Evolutionary conservation across 768 basidiomycete genomes (phyloP).

Genomic region (Galerina sulciceps): DNA sequence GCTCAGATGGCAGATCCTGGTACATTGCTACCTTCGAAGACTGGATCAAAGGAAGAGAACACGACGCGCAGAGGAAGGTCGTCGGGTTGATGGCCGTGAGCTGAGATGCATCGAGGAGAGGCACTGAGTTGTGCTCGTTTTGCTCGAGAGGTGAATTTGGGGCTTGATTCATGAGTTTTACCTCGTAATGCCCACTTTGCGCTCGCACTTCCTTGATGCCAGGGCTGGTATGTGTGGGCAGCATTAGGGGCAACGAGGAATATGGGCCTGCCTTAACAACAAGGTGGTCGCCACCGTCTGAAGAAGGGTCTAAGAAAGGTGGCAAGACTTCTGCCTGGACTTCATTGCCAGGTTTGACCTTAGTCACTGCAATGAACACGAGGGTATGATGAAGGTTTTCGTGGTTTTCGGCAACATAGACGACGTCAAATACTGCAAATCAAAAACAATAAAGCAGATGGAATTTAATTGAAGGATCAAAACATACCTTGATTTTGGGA

Average conservation of each 20-base stretch:
- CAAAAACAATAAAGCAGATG: constrained; percentile 9
- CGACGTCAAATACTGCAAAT: constrained; percentile 44
- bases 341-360: constrained; percentile 50
- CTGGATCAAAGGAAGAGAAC: constrained; percentile 77
- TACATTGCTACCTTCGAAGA: constrained; percentile 55
- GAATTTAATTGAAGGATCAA: not conserved
- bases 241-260: constrained; percentile 58
- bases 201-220: constrained; percentile 65
- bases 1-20: constrained; percentile 90
- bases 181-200: constrained; percentile 67
- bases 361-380: constrained; percentile 68
- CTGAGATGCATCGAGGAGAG: constrained; percentile 74
- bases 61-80: constrained; percentile 78
- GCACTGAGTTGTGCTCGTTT: constrained; percentile 34
- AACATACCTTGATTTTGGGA: constrained; percentile 20
- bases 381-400: constrained; percentile 83
- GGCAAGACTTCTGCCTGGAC: constrained; percentile 71
- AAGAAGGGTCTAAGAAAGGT: constrained; percentile 40
- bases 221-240: constrained; percentile 58
- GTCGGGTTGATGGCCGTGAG: constrained; percentile 58
- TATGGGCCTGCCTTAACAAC: constrained; percentile 63
- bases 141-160: constrained; percentile 22
- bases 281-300: constrained; percentile 56
- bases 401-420: constrained; percentile 76
- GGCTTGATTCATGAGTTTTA: constrained; percentile 59